Evolutionary conservation across 2,329 filamentous ascomycete genomes (phyloP).

Genomic region (Hypoxylon sp.): DNA sequence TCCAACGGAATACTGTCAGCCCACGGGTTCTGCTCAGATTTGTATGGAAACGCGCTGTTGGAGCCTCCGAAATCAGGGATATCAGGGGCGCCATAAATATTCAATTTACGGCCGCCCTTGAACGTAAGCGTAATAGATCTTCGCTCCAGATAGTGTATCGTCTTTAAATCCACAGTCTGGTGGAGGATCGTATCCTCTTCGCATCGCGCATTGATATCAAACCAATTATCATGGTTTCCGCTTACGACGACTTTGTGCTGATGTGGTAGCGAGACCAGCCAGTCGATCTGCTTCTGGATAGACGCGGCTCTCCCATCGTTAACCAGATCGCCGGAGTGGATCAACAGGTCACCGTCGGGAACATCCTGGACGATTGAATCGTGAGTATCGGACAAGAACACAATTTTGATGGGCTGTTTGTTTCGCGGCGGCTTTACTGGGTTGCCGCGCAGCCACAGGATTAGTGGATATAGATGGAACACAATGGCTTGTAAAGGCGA

Average conservation of each 20-base stretch:
- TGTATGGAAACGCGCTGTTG: constrained; percentile 85
- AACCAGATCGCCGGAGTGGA: constrained; percentile 90
- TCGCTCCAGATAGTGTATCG: constrained; percentile 82
- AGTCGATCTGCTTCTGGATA: constrained; percentile 87
- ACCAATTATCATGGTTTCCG: constrained; percentile 91
- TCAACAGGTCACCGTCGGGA: constrained; percentile 84
- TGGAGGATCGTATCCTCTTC: constrained; percentile 68
- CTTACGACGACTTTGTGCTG: constrained; percentile 84
- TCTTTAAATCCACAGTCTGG: constrained; percentile 74
- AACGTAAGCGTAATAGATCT: constrained; percentile 75
- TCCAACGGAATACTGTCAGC: constrained; percentile 76
- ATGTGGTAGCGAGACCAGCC: constrained; percentile 82
- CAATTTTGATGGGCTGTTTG: constrained; percentile 76
- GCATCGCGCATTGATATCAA: constrained; percentile 76
- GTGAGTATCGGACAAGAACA: constrained; percentile 94
- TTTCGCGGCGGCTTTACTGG: constrained; percentile 71
- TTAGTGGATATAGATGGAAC: constrained; percentile 72
- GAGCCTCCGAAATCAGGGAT: constrained; percentile 81
- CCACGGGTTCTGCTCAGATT: constrained; percentile 77
- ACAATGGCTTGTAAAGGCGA: constrained; percentile 78
- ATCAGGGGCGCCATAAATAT: constrained; percentile 85
- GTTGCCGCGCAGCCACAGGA: constrained; percentile 77
- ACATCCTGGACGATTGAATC: constrained; percentile 71
- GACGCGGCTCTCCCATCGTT: constrained; percentile 78
- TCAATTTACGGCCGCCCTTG: constrained; percentile 70